Evolutionary conservation across 2,329 filamentous ascomycete species (phyloP), one percentile per base, ranked within the genome.

Genomic region (Trichoderma cornu-damae): DNA sequence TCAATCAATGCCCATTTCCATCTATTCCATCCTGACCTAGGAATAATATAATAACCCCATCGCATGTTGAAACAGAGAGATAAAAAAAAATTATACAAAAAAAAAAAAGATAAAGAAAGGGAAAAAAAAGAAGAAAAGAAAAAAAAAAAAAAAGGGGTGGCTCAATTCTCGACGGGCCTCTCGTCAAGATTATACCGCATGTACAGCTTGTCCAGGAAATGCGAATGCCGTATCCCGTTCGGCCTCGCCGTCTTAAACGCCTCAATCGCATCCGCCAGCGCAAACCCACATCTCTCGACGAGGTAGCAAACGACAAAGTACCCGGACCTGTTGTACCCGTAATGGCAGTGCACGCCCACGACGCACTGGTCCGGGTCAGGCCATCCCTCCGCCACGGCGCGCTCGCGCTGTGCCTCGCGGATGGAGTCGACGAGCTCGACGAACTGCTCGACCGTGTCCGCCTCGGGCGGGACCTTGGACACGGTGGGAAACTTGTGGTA

Each of bases 251-350:
- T 73, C 16, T 84, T 84, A 73, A 97, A 97, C 60, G 85, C 80
- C 52, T 89, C 84, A 60, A 97, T 85, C 1, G 93, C 93, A 55
- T 87, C 84, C 65, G 88, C 82, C 2, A 96, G 82, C 20, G 75
- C 76, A 66, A 83, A 92, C 0, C 83, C 85, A 63, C 88, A 82
- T 46, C 84, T 79, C 74, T 96, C 91, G 12, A 96, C 86, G n/a
- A 97, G 77, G 68, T 96, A 97, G 66, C 86, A 90, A 30, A 90
- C 87, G 50, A 97, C 84, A 68, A 96, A 89, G 70, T 93, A 96
- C 0, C 93, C 93, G 0, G 93, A 96, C 20, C 92, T 83, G 69
- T 97, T 96, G 75, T 95, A 96, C 0, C 93, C 93, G 65, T 96
- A 96, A 67, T 97, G 93, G 66, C 93, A 97, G 69, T 97, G 93